Evolutionary conservation across 257 asterid genomes (phyloP), one percentile per base, ranked within the genome.

Genomic region (Parsonsia alboflavescens): DNA sequence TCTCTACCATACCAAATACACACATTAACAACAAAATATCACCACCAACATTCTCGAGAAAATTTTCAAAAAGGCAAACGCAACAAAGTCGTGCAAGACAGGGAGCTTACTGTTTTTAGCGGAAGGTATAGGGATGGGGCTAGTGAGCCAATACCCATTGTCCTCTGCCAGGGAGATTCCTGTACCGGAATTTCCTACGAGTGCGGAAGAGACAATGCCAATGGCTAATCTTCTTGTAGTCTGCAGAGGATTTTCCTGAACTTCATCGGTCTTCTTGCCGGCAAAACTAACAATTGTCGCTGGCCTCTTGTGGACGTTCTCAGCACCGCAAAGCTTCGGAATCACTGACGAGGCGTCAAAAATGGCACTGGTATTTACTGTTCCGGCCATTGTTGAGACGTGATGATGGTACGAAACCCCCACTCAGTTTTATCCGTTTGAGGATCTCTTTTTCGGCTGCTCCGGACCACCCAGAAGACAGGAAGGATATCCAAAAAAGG

Each of bases 91-190:
- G 2, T 8, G 49, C 6, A 26, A 24, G 39, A 28, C 11, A 57
- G 22, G 42, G 66, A 36, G 64, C 88, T 66, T 78, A 90, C 95
- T 76, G 77, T 86, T 90, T 71, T 70, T 80, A 62, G 88, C 89
- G 0, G 73, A 45, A 0, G 93, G 96, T 11, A 82, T 85, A 2
- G 91, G 96, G 12, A 92, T 6, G 52, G 93, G 96, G 44, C 89
- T 85, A 0, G 80, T 80, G 80, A 90, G 58, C 90, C 95, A 90
- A 63, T 65, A 85, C 6, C 96, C 96, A 73, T 90, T 90, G 75
- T 87, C 96, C 46, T 86, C 89, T 0, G 97, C 97, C 0, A 66
- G 56, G 8, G 92, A 82, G 30, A 52, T 78, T 22, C 83, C 85
- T 22, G 71, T 50, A 53, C 62, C 46, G 30, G 80, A 56, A 53